Evolutionary conservation across 1,284 basidiomycete species (phyloP), one percentile per base, ranked within the genome.

Genomic region (Lentinus polychrous): DNA sequence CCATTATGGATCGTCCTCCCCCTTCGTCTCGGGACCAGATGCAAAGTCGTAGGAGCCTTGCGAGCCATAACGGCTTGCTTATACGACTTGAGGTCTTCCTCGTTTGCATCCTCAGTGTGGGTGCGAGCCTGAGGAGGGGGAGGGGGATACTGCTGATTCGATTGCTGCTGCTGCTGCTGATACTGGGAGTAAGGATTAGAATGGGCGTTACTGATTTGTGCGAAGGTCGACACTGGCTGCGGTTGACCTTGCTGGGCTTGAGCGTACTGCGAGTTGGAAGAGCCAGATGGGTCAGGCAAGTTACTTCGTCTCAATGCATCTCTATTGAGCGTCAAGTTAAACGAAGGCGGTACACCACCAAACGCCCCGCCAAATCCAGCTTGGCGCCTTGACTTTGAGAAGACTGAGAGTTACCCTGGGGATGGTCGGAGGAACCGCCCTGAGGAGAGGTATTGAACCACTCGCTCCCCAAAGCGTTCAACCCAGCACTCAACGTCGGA

Each of bases 1-100:
- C 52, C 55, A 5, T 43, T 46, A 20, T 53, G 52, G 37, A 53
- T 50, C 48, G 59, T 66, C 39, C 22, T 40, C 57, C 58, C 64
- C 52, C 60, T 63, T 49, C 62, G 61, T 56, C 56, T 62, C 46
- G 71, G 69, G 8, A 64, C 65, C 31, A 78, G 59, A 56, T 73
- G 76, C 36, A 80, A 59, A 39, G 60, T 68, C 51, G 76, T 75
- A n/a, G 83, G 78, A 20, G 81, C 70, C 56, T 73, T 78, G 24
- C 83, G 70, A 14, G 85, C 83, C 35, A 86, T 63, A 5, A 88
- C 78, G 6, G 86, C 86, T 44, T 83, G 81, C 60, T 88, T 83
- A 54, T 90, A 89, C 51, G 75, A 76, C 54, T 74, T 70, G 55
- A 89, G 55, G 57, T 87, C 85, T 17, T 87, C 85, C 33, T 69